Evolutionary conservation across 1,284 basidiomycete species (phyloP), one percentile per base, ranked within the genome.

Genomic region (Phenoliferia sp.): DNA sequence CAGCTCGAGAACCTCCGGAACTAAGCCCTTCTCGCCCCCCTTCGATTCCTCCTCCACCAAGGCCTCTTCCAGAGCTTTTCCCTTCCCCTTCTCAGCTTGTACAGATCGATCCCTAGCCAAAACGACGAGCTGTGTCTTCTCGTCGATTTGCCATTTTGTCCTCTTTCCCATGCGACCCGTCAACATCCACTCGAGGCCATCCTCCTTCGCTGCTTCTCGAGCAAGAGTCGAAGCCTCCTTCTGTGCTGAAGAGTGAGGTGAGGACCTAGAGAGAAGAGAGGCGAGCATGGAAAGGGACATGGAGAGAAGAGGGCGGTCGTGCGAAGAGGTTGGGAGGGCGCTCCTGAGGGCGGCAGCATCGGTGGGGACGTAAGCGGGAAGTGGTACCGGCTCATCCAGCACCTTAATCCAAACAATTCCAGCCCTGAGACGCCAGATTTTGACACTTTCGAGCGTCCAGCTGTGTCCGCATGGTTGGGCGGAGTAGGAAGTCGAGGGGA

Each of bases 111-210:
- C 80, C 93, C 87, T 35, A 19, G 96, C 95, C 15, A 99, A 85
- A n/a, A 99, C 83, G 36, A 99, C 89, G 56, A 99, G 86, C 80
- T 98, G 95, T 64, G 88, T 91, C 69, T 90, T 82, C 59, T 92
- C 90, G 63, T 83, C 85, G 71, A 89, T 83, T 79, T 99, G 96
- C 80, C 90, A 99, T 79, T 93, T 97, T 19, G 96, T 99, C 68
- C 91, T 85, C 81, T 90, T 94, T 31, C 96, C 96, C 66, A 95
- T 82, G 9, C 94, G 92, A 17, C 96, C 96, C 0, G 92, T 94
- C 68, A 99, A 83, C 80, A 94, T 90, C 79, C 93, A 99, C 78
- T 90, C 85, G 65, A 99, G 80, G 2, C 88, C 88, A 31, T 88
- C 90, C 56, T 86, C 84, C 63, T 84, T 83, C 0, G 92, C 90